Evolutionary conservation across 2,329 filamentous ascomycete species (phyloP).

Genomic region (Canariomyces notabilis): DNA sequence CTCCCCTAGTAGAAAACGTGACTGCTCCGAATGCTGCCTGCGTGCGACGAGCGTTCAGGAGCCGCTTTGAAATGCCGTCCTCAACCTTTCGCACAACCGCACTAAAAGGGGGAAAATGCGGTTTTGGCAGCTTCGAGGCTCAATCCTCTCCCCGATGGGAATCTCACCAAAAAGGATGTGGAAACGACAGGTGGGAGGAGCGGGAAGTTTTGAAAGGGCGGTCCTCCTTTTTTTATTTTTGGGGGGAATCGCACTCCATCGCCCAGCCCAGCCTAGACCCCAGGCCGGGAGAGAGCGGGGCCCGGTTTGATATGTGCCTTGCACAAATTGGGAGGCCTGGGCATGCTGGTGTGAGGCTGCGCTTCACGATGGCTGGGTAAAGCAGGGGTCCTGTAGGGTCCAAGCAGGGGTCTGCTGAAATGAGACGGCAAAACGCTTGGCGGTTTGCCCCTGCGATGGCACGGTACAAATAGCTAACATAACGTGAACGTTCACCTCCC

Average conservation of each 20-base stretch:
- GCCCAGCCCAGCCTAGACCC: constrained; percentile 13
- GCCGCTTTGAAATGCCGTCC: too few relatives aligned
- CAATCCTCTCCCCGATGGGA: too few relatives aligned
- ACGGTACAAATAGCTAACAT: too few relatives aligned
- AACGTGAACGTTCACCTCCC: too few relatives aligned
- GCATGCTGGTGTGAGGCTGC: constrained; percentile 14
- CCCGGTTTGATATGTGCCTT: constrained; percentile 2
- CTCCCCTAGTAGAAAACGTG: too few relatives aligned
- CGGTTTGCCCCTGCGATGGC: neutral
- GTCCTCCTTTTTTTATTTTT: constrained; percentile 13
- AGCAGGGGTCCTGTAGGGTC: constrained; percentile 5
- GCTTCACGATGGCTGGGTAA: constrained; percentile 10
- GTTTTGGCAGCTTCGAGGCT: too few relatives aligned
- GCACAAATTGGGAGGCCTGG: constrained; percentile 4
- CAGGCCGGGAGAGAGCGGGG: constrained; percentile 3
- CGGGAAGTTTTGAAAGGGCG: constrained; percentile 2
- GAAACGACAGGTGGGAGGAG: neutral
- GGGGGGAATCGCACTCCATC: neutral
- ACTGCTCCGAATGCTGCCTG: too few relatives aligned
- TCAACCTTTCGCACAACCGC: too few relatives aligned
- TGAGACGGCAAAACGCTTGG: neutral
- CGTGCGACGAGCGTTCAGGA: too few relatives aligned
- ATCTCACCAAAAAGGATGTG: neutral
- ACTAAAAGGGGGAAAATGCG: too few relatives aligned
- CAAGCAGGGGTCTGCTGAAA: constrained; percentile 2